Evolutionary conservation across 257 asterid genomes (phyloP), one percentile per base, ranked within the genome.

Genomic region (Knoxia roxburghii): DNA sequence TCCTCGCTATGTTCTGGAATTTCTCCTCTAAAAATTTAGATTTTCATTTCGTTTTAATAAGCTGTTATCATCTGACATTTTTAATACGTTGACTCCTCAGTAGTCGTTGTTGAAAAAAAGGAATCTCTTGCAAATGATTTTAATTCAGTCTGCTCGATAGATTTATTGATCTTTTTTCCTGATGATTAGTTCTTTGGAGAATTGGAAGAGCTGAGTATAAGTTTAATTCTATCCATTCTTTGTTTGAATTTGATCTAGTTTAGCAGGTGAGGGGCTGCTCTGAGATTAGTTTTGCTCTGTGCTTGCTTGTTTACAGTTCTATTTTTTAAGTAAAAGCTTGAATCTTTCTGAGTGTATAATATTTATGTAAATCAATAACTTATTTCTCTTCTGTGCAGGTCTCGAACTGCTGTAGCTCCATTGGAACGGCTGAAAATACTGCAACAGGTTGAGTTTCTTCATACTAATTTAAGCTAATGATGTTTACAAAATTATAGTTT

Each of bases 381-480:
- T 64, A n/a, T 40, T 64, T 35, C 43, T 51, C 61, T 63, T 76
- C n/a, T n/a, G n/a, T 81, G 72, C 95, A 93, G 99, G 80, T 93
- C 99, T 2, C 88, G 99, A 41, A 94, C 97, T 56, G 95, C 99
- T 43, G 99, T 94, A 43, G 99, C 99, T 66, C 99, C 99, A n/a
- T 64, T 94, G 86, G 99, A 94, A 74, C 88, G 99, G 65, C 82
- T 94, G 58, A 94, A 94, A 79, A 90, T 94, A 68, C 72, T 94
- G 80, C 95, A 88, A 55, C 99, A 94, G 97, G 99, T 94, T 75
- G 68, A 49, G 53, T 72, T 30, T 40, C 29, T 59, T 14, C 27
- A 35, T 64, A 56, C 18, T 50, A 14, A 48, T 64, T 41, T 51
- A 10, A 50, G 49, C 33, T 66, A 35, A 49, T 67, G 64, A 55